Evolutionary conservation across 2,329 filamentous ascomycete species (phyloP).

Genomic region (Monosporascus sp.): DNA sequence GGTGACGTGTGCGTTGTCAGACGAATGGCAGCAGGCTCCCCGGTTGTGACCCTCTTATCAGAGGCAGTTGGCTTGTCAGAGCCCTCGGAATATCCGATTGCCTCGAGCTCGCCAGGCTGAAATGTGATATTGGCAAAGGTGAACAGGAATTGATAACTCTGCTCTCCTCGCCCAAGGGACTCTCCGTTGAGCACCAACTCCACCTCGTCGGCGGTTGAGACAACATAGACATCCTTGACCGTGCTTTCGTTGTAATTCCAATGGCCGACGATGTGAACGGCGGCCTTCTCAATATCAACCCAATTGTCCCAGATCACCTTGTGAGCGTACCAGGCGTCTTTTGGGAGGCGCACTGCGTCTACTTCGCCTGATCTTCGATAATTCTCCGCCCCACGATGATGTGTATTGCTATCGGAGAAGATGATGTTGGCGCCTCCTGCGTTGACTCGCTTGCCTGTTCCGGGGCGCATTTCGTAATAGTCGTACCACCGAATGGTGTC

Average conservation of each 20-base stretch:
- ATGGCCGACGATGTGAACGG: neutral
- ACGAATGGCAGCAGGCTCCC: conserved; percentile 1
- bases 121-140: neutral
- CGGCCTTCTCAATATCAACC: conserved; percentile 1
- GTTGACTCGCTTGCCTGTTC: conserved; percentile 1
- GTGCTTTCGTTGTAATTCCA: conserved; percentile 3
- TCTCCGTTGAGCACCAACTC: neutral
- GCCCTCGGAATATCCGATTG: neutral
- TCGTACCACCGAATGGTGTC: neutral
- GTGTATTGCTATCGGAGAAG: conserved; percentile 1
- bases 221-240: conserved; percentile 1
- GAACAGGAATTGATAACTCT: neutral
- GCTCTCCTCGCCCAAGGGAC: neutral
- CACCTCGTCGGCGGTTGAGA: conserved; percentile 1
- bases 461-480: neutral
- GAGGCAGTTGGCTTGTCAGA: neutral
- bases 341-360: conserved; percentile 1
- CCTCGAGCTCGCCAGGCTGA: neutral
- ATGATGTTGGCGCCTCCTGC: conserved; percentile 1
- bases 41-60: neutral
- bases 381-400: conserved; percentile 1
- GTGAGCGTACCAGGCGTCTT: neutral
- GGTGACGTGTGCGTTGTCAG: neutral
- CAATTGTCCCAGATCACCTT: conserved; percentile 3
- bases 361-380: conserved; percentile 1